Base-by-base conservation (phyloP, 306 rosid species). In the Trifolium dubium region DNA sequence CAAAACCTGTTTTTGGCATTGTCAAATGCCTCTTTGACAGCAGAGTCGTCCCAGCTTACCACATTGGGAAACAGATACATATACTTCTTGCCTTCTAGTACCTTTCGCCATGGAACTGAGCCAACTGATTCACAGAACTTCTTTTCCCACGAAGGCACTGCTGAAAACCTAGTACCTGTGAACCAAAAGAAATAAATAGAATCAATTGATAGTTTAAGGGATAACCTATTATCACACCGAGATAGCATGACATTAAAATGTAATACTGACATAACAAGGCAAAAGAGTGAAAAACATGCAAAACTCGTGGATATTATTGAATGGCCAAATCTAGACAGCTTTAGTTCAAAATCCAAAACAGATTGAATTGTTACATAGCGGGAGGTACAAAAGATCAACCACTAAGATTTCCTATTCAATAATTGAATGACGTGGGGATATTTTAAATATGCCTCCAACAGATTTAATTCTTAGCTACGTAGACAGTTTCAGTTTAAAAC, bases 71-170 rank as follows among this genome's bases (percentile, higher is more conserved):
- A 78, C 0, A 83, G 81, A 63, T 78, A 17, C 84, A 88, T 82
- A 34, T 76, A 86, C 69, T 40, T 85, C 73, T 91, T 85, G 71
- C 84, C 71, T 49, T 93, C 96, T 72, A 89, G 1, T 17, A 93
- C 44, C 74, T 81, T 91, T 69, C 23, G 0, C 98, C 98, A 93
- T 5, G 96, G 81, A 82, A 93, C 72, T 64, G 54, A 76, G 47
- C 98, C 93, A 28, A 89, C 80, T 8, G 75, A 59, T 5, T 17
- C 5, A 69, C 91, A 89, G 72, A 89, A 93, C 58, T 80, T 79
- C 85, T 79, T 89, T 71, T 93, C 98, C 98, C 98, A 93, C 7
- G 62, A 9, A 23, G 96, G 96, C 56, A 88, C 89, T 8, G 74
- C 67, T 1, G 73, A 53, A 60, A 79, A 84, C 81, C 87, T 68